Base-by-base conservation (phyloP, 1,139 yeast genomes). In the Debaryomycetaceae sp. region DNA sequence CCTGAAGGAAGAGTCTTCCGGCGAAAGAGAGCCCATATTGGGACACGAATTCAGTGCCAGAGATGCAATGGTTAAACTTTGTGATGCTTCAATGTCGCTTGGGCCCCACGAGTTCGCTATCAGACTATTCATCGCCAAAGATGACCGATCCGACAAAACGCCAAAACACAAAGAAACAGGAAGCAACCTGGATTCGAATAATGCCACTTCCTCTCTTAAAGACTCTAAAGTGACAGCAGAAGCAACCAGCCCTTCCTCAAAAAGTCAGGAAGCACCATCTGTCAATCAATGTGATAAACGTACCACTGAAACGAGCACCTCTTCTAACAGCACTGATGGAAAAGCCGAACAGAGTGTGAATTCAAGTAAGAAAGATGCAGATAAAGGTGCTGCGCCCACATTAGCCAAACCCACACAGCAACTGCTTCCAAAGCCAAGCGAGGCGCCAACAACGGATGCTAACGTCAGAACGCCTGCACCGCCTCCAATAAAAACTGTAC, bases 71-170 rank as follows among this genome's bases (percentile, higher is more conserved):
- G 81, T 85, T 33, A 85, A 85, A 47, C 57, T 90, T 34, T 74
- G 92, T 43, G 96, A 87, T 41, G 75, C 87, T 33, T 56, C 62
- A 1, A 53, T 86, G 57, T 62, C 65, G 4, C 62, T 81, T 23
- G 97, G 96, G 0, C 95, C 95, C 0, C 98, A 90, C 53, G 55
- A 60, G 1, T 82, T 83, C 49, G 86, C 78, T 25, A 68, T 80
- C 5, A 62, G 93, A 36, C 52, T 90, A 26, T 90, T 82, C 51
- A 77, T 86, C 16, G 73, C 86, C 30, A 82, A 83, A 42, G 94
- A 85, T 43, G 94, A 77, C 14, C 39, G 72, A 20, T 53, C 66
- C 1, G 67, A 61, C 23, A 58, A 55, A 34, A 14, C 14, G 6
- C 25, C 27, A 5, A 27, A 29, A 16, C 14, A 13, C 16, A 25